Evolutionary conservation across 2,329 filamentous ascomycete species (phyloP).

Genomic region (Fusarium duplospermum): DNA sequence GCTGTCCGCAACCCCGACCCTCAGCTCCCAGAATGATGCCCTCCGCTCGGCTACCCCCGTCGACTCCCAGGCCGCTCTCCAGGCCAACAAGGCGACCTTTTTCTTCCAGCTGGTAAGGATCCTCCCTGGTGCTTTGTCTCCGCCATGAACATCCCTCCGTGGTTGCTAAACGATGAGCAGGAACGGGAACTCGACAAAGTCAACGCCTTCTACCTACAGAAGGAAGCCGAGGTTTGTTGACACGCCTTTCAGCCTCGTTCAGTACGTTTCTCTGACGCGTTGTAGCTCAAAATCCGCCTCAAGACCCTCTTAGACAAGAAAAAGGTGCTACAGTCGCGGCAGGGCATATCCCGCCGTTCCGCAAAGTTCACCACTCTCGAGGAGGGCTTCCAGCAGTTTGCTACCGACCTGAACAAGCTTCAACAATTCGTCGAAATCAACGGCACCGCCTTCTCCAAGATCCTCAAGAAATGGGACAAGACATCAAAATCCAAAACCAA

Average conservation of each 20-base stretch:
- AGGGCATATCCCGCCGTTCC: slow-evolving; percentile 84
- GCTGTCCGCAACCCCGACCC: slow-evolving; percentile 89
- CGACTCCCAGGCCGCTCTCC: slow-evolving; percentile 89
- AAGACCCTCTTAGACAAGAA: slow-evolving; percentile 97
- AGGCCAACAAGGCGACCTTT: slow-evolving; percentile 98
- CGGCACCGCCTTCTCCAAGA: slow-evolving; percentile 97
- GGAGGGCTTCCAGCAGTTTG: slow-evolving; percentile 97
- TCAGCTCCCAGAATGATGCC: slow-evolving; percentile 79
- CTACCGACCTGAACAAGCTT: slow-evolving; percentile 94
- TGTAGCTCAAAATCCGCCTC: slow-evolving; percentile 89
- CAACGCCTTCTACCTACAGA: slow-evolving; percentile 97
- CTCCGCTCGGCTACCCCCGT: slow-evolving; percentile 59
- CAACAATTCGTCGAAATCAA: slow-evolving; percentile 99
- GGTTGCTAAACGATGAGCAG: slow-evolving; percentile 65
- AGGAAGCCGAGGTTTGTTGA: slow-evolving; percentile 88
- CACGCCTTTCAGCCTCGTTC: neutral
- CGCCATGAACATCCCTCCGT: slow-evolving; percentile 42
- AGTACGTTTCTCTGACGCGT: slow-evolving; percentile 24
- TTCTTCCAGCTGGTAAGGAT: slow-evolving; percentile 91
- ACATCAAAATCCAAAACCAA: slow-evolving; percentile 99
- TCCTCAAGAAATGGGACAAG: slow-evolving; percentile 99
- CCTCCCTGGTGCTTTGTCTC: slow-evolving; percentile 25
- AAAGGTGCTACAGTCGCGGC: slow-evolving; percentile 84
- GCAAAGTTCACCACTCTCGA: slow-evolving; percentile 95
- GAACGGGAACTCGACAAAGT: slow-evolving; percentile 99